These are phyloP conservation scores for Metarhizium humberi DNA, from an alignment of 2,329 filamentous ascomycete genomes.

Conservation along the genomic window DNA sequence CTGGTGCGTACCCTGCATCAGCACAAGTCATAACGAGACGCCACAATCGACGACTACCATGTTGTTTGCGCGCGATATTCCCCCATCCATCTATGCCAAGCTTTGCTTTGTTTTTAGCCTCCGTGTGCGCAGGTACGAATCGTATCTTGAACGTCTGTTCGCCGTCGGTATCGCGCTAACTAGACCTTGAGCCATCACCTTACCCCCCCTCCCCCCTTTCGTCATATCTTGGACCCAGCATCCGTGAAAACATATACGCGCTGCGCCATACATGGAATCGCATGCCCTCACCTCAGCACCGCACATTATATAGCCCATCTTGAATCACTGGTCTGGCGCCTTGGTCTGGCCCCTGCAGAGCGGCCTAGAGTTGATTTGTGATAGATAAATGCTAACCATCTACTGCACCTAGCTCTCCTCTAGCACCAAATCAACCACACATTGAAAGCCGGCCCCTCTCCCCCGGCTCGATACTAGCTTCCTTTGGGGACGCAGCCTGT, in stretches of 20 bases:
- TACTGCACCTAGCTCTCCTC: background rate
- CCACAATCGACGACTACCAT: background rate
- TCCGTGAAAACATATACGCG: background rate
- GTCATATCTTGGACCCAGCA: background rate
- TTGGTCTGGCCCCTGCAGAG: background rate
- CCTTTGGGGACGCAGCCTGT: background rate
- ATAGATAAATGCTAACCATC: background rate
- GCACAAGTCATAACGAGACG: no score
- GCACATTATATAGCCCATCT: background rate
- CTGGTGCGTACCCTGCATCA: background rate
- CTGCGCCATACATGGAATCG: background rate
- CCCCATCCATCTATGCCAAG: background rate
- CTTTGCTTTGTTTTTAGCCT: background rate
- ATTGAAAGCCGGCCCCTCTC: background rate
- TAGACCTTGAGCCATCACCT: background rate
- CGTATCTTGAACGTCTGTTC: background rate
- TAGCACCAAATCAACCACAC: background rate
- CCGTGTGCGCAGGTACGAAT: background rate
- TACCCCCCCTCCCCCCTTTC: background rate
- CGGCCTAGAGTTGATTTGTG: background rate
- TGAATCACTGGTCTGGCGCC: background rate
- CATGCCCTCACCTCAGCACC: background rate
- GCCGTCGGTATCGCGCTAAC: background rate
- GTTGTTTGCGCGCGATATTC: background rate
- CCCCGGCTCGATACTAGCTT: background rate